These are phyloP conservation scores for Diutina mesorugosa DNA, from an alignment of 1,139 yeast species.

Conservation along the genomic window DNA sequence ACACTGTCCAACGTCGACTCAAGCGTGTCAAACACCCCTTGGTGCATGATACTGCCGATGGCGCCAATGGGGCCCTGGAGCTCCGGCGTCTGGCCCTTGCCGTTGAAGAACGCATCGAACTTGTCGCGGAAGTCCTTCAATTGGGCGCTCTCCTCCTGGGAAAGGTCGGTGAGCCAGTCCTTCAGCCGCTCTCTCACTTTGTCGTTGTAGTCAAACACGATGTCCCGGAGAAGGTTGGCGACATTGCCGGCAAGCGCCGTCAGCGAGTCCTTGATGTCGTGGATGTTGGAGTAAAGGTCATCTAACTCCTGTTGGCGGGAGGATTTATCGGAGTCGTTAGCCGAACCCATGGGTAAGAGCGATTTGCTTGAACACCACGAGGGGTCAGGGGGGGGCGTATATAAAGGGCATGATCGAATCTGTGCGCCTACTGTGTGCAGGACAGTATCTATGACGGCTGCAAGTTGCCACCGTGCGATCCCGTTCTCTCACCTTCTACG, in stretches of 20 bases:
- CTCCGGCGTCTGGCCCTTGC: neutral
- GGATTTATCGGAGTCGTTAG: neutral
- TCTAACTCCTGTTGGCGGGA: neutral
- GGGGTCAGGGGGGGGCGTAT: neutral
- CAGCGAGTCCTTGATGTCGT: neutral
- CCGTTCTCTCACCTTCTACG: too few relatives aligned
- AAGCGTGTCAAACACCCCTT: neutral
- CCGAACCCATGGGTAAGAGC: neutral
- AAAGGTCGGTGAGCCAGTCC: neutral
- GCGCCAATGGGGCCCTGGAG: neutral
- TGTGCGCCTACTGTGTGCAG: neutral
- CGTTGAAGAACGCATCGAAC: neutral
- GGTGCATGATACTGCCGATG: neutral
- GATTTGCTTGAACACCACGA: neutral
- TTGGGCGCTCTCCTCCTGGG: neutral
- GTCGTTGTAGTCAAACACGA: conserved; percentile 1
- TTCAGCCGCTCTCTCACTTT: neutral
- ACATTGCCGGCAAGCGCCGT: conserved; percentile 1
- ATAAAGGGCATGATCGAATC: neutral
- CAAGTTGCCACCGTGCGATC: too few relatives aligned
- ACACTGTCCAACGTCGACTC: neutral
- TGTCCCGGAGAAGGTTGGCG: neutral
- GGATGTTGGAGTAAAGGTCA: neutral
- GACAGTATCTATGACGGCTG: neutral
- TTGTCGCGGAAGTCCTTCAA: neutral